Base-by-base conservation (phyloP, 139 green algal species). In the Picochlorum sp. region DNA sequence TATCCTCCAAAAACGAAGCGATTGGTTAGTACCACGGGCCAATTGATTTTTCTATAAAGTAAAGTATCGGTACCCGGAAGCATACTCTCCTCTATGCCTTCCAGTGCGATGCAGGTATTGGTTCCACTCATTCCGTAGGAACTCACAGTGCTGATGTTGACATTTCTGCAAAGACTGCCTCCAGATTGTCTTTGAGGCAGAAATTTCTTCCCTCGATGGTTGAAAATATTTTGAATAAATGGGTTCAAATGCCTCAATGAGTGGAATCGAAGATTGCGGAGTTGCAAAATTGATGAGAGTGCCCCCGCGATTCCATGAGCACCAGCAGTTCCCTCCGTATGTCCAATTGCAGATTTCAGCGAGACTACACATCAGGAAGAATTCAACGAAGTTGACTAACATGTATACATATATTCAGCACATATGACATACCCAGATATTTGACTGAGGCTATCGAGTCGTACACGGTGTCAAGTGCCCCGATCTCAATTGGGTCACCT, bases 301-400 rank as follows among this genome's bases (percentile, higher is more conserved):
- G 72, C 73, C n/a, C 83, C 62, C 5, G 84, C 20, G 2, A 88
- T 58, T 21, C 82, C 85, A 24, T 88, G 68, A 2, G 83, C 50
- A 14, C 87, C 87, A 6, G 87, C 79, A 11, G 68, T 75, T 20
- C 86, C 80, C 63, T 95, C 87, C 1, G 84, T 77, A 64, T 95
- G 87, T 3, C 87, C 87, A 18, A 79, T 69, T 56, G 61, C 72
- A 1, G 81, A 73, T 75, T 95, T 95, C 59, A 69, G 78, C n/a
- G 85, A 79, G 1, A 73, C 30, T 50, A 90, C 13, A 10, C 61
- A 18, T 85, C 49, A 8, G 66, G 72, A 8, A 11, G 8, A 41
- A 41, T 41, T 11, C 2, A 11, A 41, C 8, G 7, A 13, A 21
- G 2, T 68, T 49, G 8, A 4, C 7, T 41, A 9, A 41, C 2